Percentiles rank a stretch among this genome's conserved stretches.
Conservation (phyloP, 345 rosid genomes). For the Crucihimalaya himalaica region DNA sequence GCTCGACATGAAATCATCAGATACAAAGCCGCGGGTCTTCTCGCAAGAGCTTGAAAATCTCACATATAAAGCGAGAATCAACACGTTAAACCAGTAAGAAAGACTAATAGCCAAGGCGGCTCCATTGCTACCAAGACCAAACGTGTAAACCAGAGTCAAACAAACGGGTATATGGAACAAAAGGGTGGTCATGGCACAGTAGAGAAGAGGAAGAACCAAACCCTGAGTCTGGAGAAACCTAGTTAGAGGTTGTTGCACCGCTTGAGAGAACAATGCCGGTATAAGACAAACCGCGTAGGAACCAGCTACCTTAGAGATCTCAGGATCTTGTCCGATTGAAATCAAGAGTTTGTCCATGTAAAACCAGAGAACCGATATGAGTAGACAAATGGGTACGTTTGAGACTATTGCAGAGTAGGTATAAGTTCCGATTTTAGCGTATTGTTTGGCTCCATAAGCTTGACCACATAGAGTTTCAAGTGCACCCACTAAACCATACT, state of each 20-base stretch:
- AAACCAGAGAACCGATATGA: conserved; percentile 34
- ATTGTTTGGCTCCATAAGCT: conserved; percentile 40
- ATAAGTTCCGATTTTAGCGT: conserved; percentile 27
- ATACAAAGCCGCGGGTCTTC: conserved; percentile 34
- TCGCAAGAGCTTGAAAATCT: conserved; percentile 45
- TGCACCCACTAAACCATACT: conserved; percentile 34
- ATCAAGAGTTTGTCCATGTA: conserved; percentile 24
- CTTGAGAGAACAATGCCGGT: conserved; percentile 32
- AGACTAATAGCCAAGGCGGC: conserved; percentile 50
- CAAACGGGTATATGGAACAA: conserved; percentile 29
- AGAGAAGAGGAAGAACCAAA: conserved; percentile 32
- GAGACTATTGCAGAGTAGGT: conserved; percentile 32
- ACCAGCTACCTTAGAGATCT: conserved; percentile 29
- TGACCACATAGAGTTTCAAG: conserved; percentile 41
- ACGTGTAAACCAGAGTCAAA: conserved; percentile 18
- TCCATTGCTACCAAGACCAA: conserved; percentile 42
- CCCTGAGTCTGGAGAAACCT: conserved; percentile 35
- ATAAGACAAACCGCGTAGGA: conserved; percentile 27
- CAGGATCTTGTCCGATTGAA: conserved; percentile 34
- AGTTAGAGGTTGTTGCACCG: conserved; percentile 32
- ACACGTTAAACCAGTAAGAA: conserved; percentile 50
- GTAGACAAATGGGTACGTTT: conserved; percentile 20
- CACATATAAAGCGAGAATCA: conserved; percentile 41
- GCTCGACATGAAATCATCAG: conserved; percentile 31
- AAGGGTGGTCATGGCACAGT: conserved; percentile 18